Conservation (phyloP, 2,329 filamentous ascomycete genomes). For the Neopestalotiopsis sp. region DNA sequence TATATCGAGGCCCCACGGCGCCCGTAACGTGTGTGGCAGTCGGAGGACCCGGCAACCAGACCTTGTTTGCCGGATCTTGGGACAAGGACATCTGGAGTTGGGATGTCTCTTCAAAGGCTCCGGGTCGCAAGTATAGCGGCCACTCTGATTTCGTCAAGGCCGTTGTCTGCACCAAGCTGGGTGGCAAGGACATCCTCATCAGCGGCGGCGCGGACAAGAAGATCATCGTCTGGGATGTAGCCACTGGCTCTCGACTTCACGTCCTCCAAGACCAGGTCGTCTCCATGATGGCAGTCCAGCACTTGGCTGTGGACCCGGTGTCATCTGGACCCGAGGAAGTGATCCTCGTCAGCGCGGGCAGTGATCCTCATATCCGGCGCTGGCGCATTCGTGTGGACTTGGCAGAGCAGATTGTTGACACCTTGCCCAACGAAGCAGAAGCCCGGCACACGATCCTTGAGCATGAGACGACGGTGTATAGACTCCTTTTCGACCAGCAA, state of each 20-base stretch:
- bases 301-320: slow-evolving; percentile 76
- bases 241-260: slow-evolving; percentile 71
- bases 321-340: slow-evolving; percentile 55
- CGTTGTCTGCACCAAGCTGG: slow-evolving; percentile 67
- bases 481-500: slow-evolving; percentile 71
- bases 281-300: slow-evolving; percentile 78
- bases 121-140: slow-evolving; percentile 69
- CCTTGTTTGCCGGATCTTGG: slow-evolving; percentile 89
- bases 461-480: slow-evolving; percentile 92
- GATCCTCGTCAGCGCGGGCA: slow-evolving; percentile 79
- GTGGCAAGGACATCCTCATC: slow-evolving; percentile 68
- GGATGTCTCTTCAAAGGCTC: slow-evolving; percentile 64
- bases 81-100: slow-evolving; percentile 92
- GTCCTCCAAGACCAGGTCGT: slow-evolving; percentile 76
- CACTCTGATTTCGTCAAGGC: slow-evolving; percentile 94
- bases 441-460: slow-evolving; percentile 66
- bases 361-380: slow-evolving; percentile 77
- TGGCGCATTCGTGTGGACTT: slow-evolving; percentile 68
- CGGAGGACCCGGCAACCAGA: slow-evolving; percentile 59
- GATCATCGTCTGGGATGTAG: slow-evolving; percentile 83
- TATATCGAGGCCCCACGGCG: slow-evolving; percentile 76
- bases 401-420: slow-evolving; percentile 60
- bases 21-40: slow-evolving; percentile 81
- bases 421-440: slow-evolving; percentile 45
- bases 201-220: slow-evolving; percentile 81